Conservation (phyloP, 2,329 filamentous ascomycete genomes). For the Pseudogymnoascus sp. region DNA sequence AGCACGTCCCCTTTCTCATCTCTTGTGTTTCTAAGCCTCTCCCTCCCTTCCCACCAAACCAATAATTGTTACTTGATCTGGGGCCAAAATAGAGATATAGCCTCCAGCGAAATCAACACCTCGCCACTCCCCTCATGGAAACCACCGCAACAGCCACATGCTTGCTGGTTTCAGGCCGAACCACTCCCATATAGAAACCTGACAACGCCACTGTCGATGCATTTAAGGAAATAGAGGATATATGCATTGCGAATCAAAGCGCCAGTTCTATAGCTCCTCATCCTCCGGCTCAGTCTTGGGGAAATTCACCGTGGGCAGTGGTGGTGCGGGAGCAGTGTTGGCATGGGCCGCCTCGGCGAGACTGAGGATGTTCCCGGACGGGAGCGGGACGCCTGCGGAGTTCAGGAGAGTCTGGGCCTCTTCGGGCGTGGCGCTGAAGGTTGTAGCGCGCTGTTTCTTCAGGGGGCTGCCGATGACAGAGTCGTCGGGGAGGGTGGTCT, state of each 20-base stretch:
- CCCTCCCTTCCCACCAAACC: background rate
- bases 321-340: background rate
- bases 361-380: constrained; percentile 1
- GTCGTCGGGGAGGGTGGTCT: constrained; percentile 38
- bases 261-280: background rate
- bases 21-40: background rate
- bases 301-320: background rate
- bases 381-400: background rate
- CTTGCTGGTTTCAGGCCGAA: background rate
- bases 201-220: background rate
- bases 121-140: background rate
- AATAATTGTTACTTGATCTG: background rate
- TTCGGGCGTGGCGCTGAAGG: constrained; percentile 9
- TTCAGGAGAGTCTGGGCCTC: constrained; percentile 8
- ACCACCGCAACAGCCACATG: background rate
- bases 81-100: background rate
- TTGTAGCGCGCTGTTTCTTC: constrained; percentile 57
- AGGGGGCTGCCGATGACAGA: constrained; percentile 57
- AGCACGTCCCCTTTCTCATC: background rate
- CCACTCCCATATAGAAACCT: background rate
- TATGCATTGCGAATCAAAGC: background rate
- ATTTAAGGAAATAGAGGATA: background rate
- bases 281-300: background rate
- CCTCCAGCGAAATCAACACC: background rate
- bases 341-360: background rate